Base-by-base conservation (phyloP, 371 early-diverging fungal species). In the Thermomucor indicae-seudaticae region DNA sequence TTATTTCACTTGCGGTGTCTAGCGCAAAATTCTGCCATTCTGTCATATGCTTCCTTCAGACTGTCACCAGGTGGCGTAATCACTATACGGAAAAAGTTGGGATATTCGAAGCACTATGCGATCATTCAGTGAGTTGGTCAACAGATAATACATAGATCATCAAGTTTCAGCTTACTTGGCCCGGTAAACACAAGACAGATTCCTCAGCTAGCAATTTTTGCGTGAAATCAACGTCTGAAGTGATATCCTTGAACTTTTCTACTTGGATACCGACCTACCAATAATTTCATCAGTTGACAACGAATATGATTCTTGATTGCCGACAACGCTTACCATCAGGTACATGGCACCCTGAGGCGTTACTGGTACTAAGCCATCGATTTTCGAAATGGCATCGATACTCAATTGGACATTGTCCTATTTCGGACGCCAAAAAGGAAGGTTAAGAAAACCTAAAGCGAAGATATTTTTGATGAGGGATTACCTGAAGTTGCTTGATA, bases 341-440 rank as follows among this genome's bases (percentile, higher is more conserved):
- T 92, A 95, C 94, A 95, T 93, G 43, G 95, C 93, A 41, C 94
- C 95, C 70, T 93, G 91, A 19, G 95, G 93, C 8, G 79, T 64
- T 19, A 95, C 81, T 35, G 89, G 85, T 12, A 68, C 62, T 41
- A 95, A 61, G 6, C 94, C 93, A 12, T 84, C 83, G n/a, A 89
- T 81, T 44, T 78, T 74, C 43, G 73, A 65, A 4, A 93, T 61
- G 34, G 70, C 68, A 3, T 81, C 67, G 17, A 74, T 64, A 57
- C 85, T 80, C 27, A 90, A 28, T 20, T 72, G 70, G 17, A 92
- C 88, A 53, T 91, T 85, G n/a, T 66, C 51, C 77, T 79, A 59
- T 2, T n/a, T 4, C 17, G 25, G 32, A 11, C 51, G 19, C 8
- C 47, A 34, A 11, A 38, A 20, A 38, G 45, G 6, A 19, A 11